Base-by-base conservation (phyloP, 2,329 filamentous ascomycete species). In the Mollisia scopiformis region DNA sequence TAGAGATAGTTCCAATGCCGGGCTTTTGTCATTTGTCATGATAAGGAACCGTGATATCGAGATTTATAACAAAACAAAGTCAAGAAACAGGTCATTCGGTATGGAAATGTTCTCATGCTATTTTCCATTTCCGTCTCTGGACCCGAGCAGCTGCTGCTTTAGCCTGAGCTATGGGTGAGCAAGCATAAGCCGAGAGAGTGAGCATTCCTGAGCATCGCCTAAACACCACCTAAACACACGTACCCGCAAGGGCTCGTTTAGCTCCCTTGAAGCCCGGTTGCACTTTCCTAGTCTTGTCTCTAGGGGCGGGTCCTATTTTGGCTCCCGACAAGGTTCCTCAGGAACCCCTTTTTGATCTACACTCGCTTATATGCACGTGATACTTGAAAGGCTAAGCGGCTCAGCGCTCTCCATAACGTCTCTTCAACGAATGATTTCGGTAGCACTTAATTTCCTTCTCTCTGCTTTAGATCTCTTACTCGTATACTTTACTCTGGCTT, bases 71-170 rank as follows among this genome's bases (percentile, higher is more conserved):
- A n/a, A n/a, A n/a, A n/a, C n/a, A n/a, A n/a, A n/a, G n/a, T n/a
- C n/a, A n/a, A n/a, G n/a, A n/a, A n/a, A n/a, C n/a, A n/a, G n/a
- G n/a, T n/a, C n/a, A n/a, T n/a, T n/a, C n/a, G n/a, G n/a, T n/a
- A 47, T 57, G 27, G 55, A 30, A 57, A 57, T 57, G 31, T 57
- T 57, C 41, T 57, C 27, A 50, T 57, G 31, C 39, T 49, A 33
- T 55, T 59, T 35, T 59, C 57, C 52, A 59, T 59, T 59, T 55
- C 52, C 51, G 33, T 59, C 57, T 55, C 28, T 55, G 52, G 57
- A 55, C 57, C 57, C 51, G 57, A 59, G 58, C 43, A 27, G 52
- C 37, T 49, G 58, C 58, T 56, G 58, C 53, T 59, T 55, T 56
- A 60, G 31, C 52, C 28, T 55, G 51, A 33, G 30, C 30, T 33